Evolutionary conservation across 1,139 yeast species (phyloP), one percentile per base, ranked within the genome.

Genomic region (Eremothecium cymbalariae): DNA sequence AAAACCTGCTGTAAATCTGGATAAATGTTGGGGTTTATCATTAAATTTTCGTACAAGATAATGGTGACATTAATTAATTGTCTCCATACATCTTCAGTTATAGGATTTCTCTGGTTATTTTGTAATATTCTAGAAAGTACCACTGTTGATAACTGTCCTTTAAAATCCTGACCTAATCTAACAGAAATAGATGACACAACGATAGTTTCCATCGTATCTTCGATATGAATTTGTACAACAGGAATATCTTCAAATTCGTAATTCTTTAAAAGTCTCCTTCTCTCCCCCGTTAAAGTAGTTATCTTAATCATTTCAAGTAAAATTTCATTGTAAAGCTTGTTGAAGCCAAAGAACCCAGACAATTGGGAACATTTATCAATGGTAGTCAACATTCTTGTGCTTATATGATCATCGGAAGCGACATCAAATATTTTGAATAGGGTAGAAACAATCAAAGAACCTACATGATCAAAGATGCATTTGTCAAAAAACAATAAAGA

Each of bases 321-420:
- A 32, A 88, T 69, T 28, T 67, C 72, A 50, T 85, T 94, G 28
- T 81, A 68, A 4, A 77, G 66, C 1, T 68, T 68, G 12, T 64
- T 58, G 37, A 80, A 57, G 8, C 70, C 67, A 58, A 78, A 85
- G 41, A 67, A 72, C 3, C 77, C 64, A 11, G 96, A 85, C 38
- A 90, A 72, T 33, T 68, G 72, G 1, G 94, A 81, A 45, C 93
- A 72, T 53, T 84, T 86, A 51, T 88, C 96, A 45, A 90, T 70
- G 1, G 88, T 83, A 0, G 94, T 73, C 67, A 93, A 78, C 59
- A 93, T 81, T 37, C 93, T 71, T 0, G 94, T 79, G 36, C 86
- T 79, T 8, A 93, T 75, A 35, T 85, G 84, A 57, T 90, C 97
- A 55, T 90, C 97, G 1, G 83, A 67, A 1, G 98, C 95, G 34